A percentile compares a stretch with the other conserved stretches of the same genome.
These are phyloP conservation scores for Alnus rubra DNA, from an alignment of 306 rosid genomes.

Conservation along the genomic window DNA sequence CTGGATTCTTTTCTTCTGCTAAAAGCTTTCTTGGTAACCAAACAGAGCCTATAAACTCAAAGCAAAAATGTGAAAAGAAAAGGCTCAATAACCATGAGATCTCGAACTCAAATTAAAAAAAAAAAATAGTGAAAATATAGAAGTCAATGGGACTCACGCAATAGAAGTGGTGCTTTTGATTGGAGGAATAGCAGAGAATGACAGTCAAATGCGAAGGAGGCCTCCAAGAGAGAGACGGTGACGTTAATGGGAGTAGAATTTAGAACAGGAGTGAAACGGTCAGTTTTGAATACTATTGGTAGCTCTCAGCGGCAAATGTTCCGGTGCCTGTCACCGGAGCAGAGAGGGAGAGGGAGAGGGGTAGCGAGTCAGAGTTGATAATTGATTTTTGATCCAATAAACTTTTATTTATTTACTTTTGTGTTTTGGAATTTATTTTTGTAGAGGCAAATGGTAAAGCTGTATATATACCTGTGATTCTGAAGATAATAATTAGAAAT, in stretches of 20 bases:
- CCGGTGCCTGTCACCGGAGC: not conserved
- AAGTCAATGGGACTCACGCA: not conserved
- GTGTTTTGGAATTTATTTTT: not conserved
- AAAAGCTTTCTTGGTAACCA: slow-evolving; percentile 12
- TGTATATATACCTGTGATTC: too few species aligned
- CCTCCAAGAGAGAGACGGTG: not conserved
- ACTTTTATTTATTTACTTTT: too few species aligned
- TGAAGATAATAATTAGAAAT: not conserved
- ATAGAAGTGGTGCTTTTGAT: not conserved
- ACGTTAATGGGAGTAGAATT: not conserved
- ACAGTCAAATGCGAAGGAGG: not conserved
- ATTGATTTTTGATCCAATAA: not conserved
- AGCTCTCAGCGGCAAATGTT: not conserved
- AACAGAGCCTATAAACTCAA: slow-evolving; percentile 1
- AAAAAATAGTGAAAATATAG: too few species aligned
- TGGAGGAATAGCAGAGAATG: slow-evolving; percentile 8
- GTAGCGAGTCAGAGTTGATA: not conserved
- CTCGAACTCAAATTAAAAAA: not conserved
- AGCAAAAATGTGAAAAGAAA: not conserved
- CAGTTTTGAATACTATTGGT: not conserved
- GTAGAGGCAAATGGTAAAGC: not conserved
- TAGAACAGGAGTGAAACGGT: not conserved
- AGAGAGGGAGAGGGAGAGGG: not conserved
- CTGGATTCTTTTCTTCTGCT: not conserved
- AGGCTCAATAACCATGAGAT: not conserved